A percentile compares a stretch with the other conserved stretches of the same genome.
Conservation (phyloP, 129 eudicot species). For the Helianthus annuus region HanXRQr2.0-SUNRISE NC_035441.2:107012935-107013434, state of each 20-base stretch:
- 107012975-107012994: conserved; percentile 30
- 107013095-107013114: not conserved
- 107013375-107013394: not conserved
- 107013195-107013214: not conserved
- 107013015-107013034: conserved; percentile 15
- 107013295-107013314: not conserved
- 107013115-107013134: too few species aligned
- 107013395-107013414: not conserved
- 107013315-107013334: too few species aligned
- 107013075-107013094: conserved; percentile 1
- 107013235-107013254: not conserved
- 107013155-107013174: too few species aligned
- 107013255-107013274: conserved; percentile 22
- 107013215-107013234: not conserved
- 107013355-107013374: not conserved
- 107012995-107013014: conserved; percentile 43
- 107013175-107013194: not conserved
- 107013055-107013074: conserved; percentile 32
- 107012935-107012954: conserved; percentile 46
- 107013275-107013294: not conserved
- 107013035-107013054: conserved; percentile 19
- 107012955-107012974: conserved; percentile 30
- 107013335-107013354: too few species aligned
- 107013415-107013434: not conserved
- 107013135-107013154: too few species aligned